Percentiles rank a stretch among this genome's conserved stretches.
Conservation (phyloP, 768 basidiomycete species). For the Suillus subluteus region DNA sequence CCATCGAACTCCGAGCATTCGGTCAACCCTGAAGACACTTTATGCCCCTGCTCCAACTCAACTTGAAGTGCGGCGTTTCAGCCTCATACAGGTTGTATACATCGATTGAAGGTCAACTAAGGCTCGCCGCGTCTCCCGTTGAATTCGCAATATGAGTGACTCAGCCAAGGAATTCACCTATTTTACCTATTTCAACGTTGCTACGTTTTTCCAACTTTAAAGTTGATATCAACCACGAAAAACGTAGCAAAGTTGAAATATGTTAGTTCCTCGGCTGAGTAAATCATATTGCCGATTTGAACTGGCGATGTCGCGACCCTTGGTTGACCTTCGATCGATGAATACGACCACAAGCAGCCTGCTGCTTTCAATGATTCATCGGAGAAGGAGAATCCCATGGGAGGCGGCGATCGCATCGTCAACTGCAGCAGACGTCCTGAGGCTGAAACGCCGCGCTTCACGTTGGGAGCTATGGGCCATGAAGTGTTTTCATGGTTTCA, state of each 20-base stretch:
- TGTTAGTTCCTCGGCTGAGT: neutral
- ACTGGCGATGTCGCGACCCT: too few relatives aligned
- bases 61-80: constrained; percentile 20
- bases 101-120: neutral
- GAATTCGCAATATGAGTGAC: constrained; percentile 8
- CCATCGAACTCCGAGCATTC: neutral
- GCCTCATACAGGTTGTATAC: constrained; percentile 11
- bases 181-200: too few relatives aligned
- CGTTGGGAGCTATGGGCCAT: neutral
- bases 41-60: constrained; percentile 13
- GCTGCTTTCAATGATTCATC: too few relatives aligned
- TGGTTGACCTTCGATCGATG: neutral
- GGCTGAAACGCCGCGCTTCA: neutral
- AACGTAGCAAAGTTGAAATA: too few relatives aligned
- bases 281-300: neutral
- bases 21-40: constrained; percentile 7
- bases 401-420: too few relatives aligned
- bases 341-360: too few relatives aligned
- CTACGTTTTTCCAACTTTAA: too few relatives aligned
- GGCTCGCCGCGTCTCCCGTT: neutral
- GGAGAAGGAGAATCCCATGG: too few relatives aligned
- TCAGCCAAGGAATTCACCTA: too few relatives aligned
- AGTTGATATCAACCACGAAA: too few relatives aligned
- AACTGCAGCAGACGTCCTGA: too few relatives aligned
- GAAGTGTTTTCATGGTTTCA: neutral